Base-by-base conservation (phyloP, 1,284 basidiomycete species). In the Singerocomus rubriflavus region DNA sequence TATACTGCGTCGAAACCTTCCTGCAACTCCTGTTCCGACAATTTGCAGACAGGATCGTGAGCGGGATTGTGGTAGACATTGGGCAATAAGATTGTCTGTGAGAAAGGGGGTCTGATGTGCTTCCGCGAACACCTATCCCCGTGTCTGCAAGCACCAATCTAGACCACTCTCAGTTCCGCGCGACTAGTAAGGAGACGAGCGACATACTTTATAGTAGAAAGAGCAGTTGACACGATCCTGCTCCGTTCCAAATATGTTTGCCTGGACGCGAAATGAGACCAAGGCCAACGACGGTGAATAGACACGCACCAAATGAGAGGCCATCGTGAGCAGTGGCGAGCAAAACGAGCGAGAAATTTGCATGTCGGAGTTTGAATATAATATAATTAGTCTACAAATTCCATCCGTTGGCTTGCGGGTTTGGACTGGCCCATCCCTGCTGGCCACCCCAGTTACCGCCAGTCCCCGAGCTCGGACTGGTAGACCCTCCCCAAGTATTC, bases 31-130 rank as follows among this genome's bases (percentile, higher is more conserved):
- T 89, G 82, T 63, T 88, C 84, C 16, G 84, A 82, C 63, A 97
- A 75, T 72, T 90, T 85, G 81, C 91, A 85, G 63, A 93, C 81
- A 35, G 93, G 91, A 65, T 93, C 89, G 62, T 96, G 91, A 1
- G 90, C 89, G 1, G 97, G 97, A 71, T 99, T 99, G 70, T 98
- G 94, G 71, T 98, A 99, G 44, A 99, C 94, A 65, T 99, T 99
- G n/a, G 94, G 93, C 16, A 99, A 81, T 21, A 99, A 80, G 37
- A 99, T 94, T 3, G 97, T 99, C 65, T 98, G 95, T 2, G 94
- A 98, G 72, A 96, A 98, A 3, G 93, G 89, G 2, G 97, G 97
- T 63, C 91, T 88, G 70, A 98, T 98, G 73, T 99, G 97, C 71
- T 99, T 98, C 63, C 97, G 81, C 4, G 92, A 97, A 67, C 93